These are phyloP conservation scores for Ophiocordyceps camponoti-saundersi DNA, from an alignment of 2,329 filamentous ascomycete genomes.

Conservation along the genomic window DNA sequence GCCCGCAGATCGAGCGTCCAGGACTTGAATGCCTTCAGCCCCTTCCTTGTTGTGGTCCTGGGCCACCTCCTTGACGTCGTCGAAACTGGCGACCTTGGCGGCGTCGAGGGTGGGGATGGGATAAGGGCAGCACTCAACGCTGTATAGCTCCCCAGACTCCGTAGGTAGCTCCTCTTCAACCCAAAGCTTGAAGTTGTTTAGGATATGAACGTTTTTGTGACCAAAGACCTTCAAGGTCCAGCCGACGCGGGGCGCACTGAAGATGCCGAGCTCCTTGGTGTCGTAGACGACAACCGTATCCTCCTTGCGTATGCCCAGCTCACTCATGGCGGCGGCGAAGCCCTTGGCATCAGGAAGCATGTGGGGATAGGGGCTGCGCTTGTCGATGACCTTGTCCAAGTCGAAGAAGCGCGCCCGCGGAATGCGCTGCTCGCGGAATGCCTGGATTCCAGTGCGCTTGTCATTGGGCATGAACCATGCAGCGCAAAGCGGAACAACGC, in stretches of 20 bases:
- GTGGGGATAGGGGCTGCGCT: constrained; percentile 77
- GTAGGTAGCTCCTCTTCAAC: constrained; percentile 67
- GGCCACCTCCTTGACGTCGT: constrained; percentile 65
- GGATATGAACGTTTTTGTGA: constrained; percentile 69
- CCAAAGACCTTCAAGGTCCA: constrained; percentile 91
- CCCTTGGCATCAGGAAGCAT: constrained; percentile 75
- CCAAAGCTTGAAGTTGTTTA: constrained; percentile 97
- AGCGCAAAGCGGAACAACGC: constrained; percentile 78
- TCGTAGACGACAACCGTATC: constrained; percentile 93
- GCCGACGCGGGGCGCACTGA: constrained; percentile 80
- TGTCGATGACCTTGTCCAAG: constrained; percentile 79
- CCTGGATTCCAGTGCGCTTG: constrained; percentile 59
- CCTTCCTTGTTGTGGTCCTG: constrained; percentile 68
- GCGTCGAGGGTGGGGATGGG: constrained; percentile 44
- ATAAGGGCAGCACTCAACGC: constrained; percentile 46
- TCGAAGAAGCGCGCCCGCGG: constrained; percentile 92
- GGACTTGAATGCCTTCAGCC: constrained; percentile 64
- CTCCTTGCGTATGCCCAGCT: constrained; percentile 70
- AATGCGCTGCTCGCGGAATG: constrained; percentile 70
- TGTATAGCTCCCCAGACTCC: constrained; percentile 61
- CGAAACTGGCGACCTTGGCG: constrained; percentile 59
- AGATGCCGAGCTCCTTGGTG: constrained; percentile 76
- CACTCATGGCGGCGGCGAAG: constrained; percentile 79
- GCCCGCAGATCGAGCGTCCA: constrained; percentile 70
- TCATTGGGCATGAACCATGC: constrained; percentile 96